These are phyloP conservation scores for Xylaria flabelliformis DNA, from an alignment of 495 filamentous ascomycete species.

Conservation along the genomic window DNA sequence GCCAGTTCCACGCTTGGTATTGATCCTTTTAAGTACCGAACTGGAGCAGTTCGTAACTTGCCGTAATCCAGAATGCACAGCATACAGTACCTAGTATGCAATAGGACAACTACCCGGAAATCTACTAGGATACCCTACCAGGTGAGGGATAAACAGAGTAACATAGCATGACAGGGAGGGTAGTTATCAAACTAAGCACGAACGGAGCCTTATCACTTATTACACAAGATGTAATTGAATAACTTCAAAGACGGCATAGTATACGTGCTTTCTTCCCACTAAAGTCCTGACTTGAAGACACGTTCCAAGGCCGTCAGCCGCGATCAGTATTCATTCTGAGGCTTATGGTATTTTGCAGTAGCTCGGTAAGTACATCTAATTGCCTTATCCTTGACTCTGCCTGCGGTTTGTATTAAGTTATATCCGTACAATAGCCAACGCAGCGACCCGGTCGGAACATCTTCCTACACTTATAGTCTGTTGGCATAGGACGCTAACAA, in stretches of 20 bases:
- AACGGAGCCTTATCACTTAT: slow-evolving; percentile 7
- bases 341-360: background rate
- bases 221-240: background rate
- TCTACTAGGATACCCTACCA: slow-evolving; percentile 1
- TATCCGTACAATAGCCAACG: background rate
- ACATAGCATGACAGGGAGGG: background rate
- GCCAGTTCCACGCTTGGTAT: background rate
- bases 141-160: slow-evolving; percentile 8
- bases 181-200: background rate
- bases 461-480: background rate
- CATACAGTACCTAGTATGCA: background rate
- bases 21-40: background rate
- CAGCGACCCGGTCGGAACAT: background rate
- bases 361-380: background rate
- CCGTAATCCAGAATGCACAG: background rate
- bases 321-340: background rate
- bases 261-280: background rate
- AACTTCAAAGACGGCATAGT: background rate
- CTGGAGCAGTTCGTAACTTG: background rate
- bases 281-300: too few relatives aligned
- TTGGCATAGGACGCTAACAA: background rate
- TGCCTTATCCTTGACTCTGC: background rate
- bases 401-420: background rate
- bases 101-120: background rate
- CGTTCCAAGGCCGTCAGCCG: background rate